A percentile compares a stretch with the other conserved stretches of the same genome.
phyloP scores from a whole-genome alignment of 352 stramenopile species.

The Pythium dissimile region DNA sequence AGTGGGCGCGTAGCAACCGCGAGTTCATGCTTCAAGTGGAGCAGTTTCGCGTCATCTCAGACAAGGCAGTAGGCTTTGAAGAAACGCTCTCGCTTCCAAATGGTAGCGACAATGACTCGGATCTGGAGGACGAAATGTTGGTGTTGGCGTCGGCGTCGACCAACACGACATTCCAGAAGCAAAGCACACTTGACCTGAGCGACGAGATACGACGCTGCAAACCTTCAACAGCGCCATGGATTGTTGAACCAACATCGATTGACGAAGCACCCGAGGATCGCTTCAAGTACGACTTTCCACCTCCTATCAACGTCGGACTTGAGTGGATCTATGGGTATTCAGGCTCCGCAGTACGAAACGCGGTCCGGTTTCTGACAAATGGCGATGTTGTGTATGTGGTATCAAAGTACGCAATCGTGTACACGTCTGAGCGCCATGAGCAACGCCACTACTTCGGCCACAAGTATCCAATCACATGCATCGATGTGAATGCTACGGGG shows the following conservation, averaged over 20 bases:
- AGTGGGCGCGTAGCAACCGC: constrained; percentile 78
- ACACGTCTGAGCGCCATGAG: constrained; percentile 46
- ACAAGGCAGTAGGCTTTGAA: constrained; percentile 63
- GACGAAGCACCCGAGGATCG: background rate
- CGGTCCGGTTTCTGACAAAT: constrained; percentile 41
- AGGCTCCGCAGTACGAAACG: constrained; percentile 40
- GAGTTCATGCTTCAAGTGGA: constrained; percentile 86
- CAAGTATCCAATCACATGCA: constrained; percentile 47
- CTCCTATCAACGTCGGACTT: constrained; percentile 58
- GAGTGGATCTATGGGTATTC: constrained; percentile 79
- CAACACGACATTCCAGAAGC: background rate
- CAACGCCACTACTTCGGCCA: constrained; percentile 78
- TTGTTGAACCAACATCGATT: constrained; percentile 35
- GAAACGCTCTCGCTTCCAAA: constrained; percentile 60
- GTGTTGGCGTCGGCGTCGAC: background rate
- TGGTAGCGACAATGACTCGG: constrained; percentile 71
- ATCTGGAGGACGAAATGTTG: constrained; percentile 49
- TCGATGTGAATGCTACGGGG: constrained; percentile 50
- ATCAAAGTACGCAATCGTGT: constrained; percentile 73
- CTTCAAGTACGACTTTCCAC: constrained; percentile 31
- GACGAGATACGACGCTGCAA: constrained; percentile 10
- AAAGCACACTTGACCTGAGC: background rate
- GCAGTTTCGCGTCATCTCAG: constrained; percentile 63
- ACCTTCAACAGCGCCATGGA: constrained; percentile 35
- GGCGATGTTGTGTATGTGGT: constrained; percentile 73